Evolutionary conservation across 1,284 basidiomycete species (phyloP).

Genomic region (Afroboletus lepidellus): DNA sequence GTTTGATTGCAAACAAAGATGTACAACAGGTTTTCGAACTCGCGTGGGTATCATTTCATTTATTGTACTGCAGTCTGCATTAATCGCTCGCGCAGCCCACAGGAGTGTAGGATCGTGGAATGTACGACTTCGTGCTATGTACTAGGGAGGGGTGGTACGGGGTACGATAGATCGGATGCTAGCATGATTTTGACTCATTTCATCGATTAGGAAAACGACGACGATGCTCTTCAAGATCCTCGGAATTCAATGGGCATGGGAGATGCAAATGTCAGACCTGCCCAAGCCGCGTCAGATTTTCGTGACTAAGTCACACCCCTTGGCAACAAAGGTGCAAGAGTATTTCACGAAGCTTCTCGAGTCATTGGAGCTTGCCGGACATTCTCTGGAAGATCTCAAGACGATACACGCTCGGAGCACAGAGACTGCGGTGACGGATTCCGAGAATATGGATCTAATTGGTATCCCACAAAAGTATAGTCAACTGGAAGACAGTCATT

Average conservation of each 20-base stretch:
- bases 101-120: conserved; percentile 63
- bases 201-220: conserved; percentile 61
- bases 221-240: conserved; percentile 76
- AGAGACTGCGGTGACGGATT: conserved; percentile 44
- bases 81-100: conserved; percentile 37
- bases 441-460: conserved; percentile 46
- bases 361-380: conserved; percentile 43
- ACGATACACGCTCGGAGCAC: conserved; percentile 33
- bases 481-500: conserved; percentile 57
- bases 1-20: conserved; percentile 48
- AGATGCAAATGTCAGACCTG: conserved; percentile 29
- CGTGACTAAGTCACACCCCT: conserved; percentile 62
- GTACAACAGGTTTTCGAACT: conserved; percentile 54
- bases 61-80: too few species aligned
- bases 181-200: conserved; percentile 2
- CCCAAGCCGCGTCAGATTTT: conserved; percentile 63
- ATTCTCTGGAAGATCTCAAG: conserved; percentile 40
- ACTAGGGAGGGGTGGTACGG: conserved; percentile 71
- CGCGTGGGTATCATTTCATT: conserved; percentile 42
- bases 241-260: conserved; percentile 55
- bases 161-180: conserved; percentile 39
- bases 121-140: conserved; percentile 64
- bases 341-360: conserved; percentile 57
- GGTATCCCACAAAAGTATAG: conserved; percentile 59
- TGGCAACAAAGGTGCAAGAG: conserved; percentile 65